Percentiles rank a stretch among this genome's conserved stretches.
Evolutionary conservation across 2,329 filamentous ascomycete species (phyloP).

Genomic region (Juglanconis sp.): DNA sequence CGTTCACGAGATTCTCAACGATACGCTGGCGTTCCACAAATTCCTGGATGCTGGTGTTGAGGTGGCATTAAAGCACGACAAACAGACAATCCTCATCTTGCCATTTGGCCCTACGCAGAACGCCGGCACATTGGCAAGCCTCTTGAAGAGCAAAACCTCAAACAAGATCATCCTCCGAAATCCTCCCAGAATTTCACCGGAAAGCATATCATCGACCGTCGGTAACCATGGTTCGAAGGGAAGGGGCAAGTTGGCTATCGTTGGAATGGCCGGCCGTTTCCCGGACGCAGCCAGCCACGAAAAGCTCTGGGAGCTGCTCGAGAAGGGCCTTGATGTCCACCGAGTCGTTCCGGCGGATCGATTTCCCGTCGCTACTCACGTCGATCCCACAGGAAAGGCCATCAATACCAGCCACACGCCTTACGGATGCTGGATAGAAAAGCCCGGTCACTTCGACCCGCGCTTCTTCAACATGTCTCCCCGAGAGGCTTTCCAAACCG

Average conservation of each 20-base stretch:
- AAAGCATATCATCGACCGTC: constrained; percentile 33
- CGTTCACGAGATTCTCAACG: constrained; percentile 47
- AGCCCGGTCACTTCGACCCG: constrained; percentile 76
- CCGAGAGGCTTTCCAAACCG: constrained; percentile 74
- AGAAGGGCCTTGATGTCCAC: constrained; percentile 73
- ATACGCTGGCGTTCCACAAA: constrained; percentile 46
- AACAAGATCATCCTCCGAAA: constrained; percentile 40
- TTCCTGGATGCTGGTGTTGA: constrained; percentile 46
- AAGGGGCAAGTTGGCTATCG: constrained; percentile 74
- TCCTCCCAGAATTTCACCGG: constrained; percentile 32
- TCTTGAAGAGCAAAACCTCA: constrained; percentile 39
- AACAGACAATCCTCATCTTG: constrained; percentile 42
- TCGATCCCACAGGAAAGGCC: constrained; percentile 67
- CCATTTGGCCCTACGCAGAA: constrained; percentile 50
- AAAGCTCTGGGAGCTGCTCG: constrained; percentile 71
- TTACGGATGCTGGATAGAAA: constrained; percentile 71
- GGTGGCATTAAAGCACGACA: constrained; percentile 37
- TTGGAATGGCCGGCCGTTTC: constrained; percentile 78
- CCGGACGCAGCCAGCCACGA: constrained; percentile 70
- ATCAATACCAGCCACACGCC: constrained; percentile 76
- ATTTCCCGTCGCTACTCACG: constrained; percentile 71
- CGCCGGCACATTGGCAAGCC: constrained; percentile 42
- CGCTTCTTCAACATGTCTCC: constrained; percentile 86
- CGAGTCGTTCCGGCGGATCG: constrained; percentile 64
- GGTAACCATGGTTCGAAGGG: constrained; percentile 46